Evolutionary conservation across 441 rosid genomes (phyloP).

Genomic region (Eutrema salsugineum): DNA sequence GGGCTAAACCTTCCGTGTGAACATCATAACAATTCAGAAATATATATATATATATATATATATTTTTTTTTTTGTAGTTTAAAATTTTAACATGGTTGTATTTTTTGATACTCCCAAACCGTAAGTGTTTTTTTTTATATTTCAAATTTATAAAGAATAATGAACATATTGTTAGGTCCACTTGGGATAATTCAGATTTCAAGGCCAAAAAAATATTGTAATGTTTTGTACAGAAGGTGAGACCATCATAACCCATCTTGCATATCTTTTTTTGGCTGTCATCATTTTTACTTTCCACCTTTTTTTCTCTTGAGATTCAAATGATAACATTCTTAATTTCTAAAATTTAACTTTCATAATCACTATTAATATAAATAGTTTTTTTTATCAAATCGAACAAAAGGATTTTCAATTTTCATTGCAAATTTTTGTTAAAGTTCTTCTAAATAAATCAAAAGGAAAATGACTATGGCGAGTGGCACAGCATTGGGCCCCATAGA

Average conservation of each 20-base stretch:
- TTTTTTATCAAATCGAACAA: not conserved
- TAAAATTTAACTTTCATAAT: not conserved
- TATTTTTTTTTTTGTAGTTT: too few relatives aligned
- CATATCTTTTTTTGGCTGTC: slow-evolving; percentile 6
- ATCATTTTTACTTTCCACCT: slow-evolving; percentile 20
- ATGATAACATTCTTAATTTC: not conserved
- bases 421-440: not conserved
- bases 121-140: too few relatives aligned
- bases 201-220: not conserved
- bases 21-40: too few relatives aligned
- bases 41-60: too few relatives aligned
- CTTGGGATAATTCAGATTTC: not conserved
- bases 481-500: not conserved
- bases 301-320: slow-evolving; percentile 21
- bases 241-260: slow-evolving; percentile 20
- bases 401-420: not conserved
- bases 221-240: slow-evolving; percentile 20
- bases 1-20: too few relatives aligned
- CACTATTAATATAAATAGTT: not conserved
- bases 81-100: too few relatives aligned
- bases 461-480: not conserved
- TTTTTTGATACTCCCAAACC: too few relatives aligned
- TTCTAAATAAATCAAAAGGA: not conserved
- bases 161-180: not conserved
- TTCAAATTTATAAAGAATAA: not conserved